Conservation (phyloP, 139 green algal genomes). For the Tetradesmus lagerheimii region DNA sequence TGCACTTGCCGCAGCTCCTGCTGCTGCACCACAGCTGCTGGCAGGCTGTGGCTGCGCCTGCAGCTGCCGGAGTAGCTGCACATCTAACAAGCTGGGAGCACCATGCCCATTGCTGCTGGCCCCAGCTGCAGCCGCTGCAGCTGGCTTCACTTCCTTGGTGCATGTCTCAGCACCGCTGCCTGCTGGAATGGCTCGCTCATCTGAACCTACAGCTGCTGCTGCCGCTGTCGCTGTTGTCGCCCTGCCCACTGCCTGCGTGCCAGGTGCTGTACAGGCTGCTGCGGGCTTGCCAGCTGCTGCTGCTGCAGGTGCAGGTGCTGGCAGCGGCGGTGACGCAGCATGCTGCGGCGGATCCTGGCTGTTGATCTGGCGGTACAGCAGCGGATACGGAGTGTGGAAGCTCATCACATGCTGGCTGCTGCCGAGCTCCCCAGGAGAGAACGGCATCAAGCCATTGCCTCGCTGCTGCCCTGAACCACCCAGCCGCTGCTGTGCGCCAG, state of each 20-base stretch:
- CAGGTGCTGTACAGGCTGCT: no score
- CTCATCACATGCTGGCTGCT: background rate
- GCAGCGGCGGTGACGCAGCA: background rate
- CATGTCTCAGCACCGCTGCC: background rate
- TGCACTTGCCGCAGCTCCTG: background rate
- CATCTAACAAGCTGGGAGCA: background rate
- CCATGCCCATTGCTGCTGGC: background rate
- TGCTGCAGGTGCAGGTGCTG: background rate
- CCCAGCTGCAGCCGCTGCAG: background rate
- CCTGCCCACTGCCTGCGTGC: no score
- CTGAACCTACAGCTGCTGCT: background rate
- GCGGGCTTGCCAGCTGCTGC: no score
- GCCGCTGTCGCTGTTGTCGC: no score
- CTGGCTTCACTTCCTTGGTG: background rate
- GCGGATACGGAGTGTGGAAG: slow-evolving; percentile 21
- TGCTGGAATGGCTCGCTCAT: background rate
- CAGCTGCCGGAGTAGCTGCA: background rate
- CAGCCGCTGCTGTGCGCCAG: background rate
- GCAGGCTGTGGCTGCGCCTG: background rate
- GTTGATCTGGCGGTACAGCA: slow-evolving; percentile 19
- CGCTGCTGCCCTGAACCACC: background rate
- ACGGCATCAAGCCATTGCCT: background rate
- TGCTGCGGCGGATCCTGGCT: background rate
- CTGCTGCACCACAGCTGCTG: background rate
- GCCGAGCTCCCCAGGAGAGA: background rate